Evolutionary conservation across 257 asterid genomes (phyloP), one percentile per base, ranked within the genome.

Genomic region (Perilla frutescens): DNA sequence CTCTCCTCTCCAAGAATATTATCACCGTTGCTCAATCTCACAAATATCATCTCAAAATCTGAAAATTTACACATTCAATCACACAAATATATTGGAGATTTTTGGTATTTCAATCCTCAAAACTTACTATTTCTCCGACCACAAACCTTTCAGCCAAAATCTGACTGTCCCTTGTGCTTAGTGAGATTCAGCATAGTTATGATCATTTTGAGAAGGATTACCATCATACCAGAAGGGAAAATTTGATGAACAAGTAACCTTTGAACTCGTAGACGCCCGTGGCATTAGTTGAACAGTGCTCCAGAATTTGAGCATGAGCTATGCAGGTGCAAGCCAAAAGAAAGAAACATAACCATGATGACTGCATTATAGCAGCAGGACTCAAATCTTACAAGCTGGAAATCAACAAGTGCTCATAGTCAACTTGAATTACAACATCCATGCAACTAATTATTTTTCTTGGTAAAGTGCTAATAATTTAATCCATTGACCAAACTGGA

Each of bases 61-160:
- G n/a, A n/a, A n/a, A n/a, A n/a, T n/a, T n/a, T n/a, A n/a, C n/a
- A n/a, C n/a, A n/a, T n/a, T n/a, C n/a, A n/a, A n/a, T n/a, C n/a
- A n/a, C n/a, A n/a, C n/a, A n/a, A n/a, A n/a, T n/a, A n/a, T n/a
- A n/a, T n/a, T n/a, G n/a, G n/a, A n/a, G n/a, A n/a, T n/a, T n/a
- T n/a, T n/a, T n/a, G n/a, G n/a, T n/a, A n/a, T n/a, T n/a, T n/a
- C n/a, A n/a, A n/a, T n/a, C n/a, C n/a, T n/a, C n/a, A n/a, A n/a
- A n/a, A n/a, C n/a, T n/a, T n/a, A n/a, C n/a, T n/a, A n/a, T n/a
- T n/a, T 12, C 68, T 82, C 91, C 1, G 92, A 81, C 87, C 86
- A 87, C 77, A 80, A 87, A 0, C 96, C 97, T 26, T 57, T 51
- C 6, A 91, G 62, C 63, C 5, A 60, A 65, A 89, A 86, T 1